phyloP scores from a whole-genome alignment of 345 rosid genomes.

The Toxicodendron radicans region DNA sequence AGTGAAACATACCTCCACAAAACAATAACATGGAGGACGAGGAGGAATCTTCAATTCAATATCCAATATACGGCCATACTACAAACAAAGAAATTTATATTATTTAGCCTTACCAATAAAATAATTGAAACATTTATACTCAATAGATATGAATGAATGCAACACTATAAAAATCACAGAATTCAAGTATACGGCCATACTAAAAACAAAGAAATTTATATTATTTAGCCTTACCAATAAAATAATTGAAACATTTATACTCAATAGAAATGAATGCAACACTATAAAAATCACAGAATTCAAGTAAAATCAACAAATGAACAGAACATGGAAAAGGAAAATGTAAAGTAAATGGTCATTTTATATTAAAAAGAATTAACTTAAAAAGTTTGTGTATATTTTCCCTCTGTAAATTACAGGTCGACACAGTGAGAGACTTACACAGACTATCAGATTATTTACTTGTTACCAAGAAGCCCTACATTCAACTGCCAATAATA shows the following conservation, averaged over 20 bases:
- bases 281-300: not conserved
- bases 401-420: no score
- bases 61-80: slow-evolving; percentile 92
- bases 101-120: not conserved
- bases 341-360: not conserved
- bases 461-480: not conserved
- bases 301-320: not conserved
- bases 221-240: no score
- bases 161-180: no score
- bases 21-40: slow-evolving; percentile 93
- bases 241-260: no score
- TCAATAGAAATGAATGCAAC: not conserved
- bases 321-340: not conserved
- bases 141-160: no score
- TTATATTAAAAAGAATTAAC: not conserved
- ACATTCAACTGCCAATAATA: not conserved
- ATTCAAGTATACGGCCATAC: no score
- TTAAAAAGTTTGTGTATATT: no score
- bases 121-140: not conserved
- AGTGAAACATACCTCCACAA: slow-evolving; percentile 73
- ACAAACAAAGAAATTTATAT: slow-evolving; percentile 18
- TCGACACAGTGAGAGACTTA: not conserved
- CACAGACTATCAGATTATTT: not conserved
- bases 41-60: slow-evolving; percentile 94
- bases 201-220: no score